A percentile compares a stretch with the other conserved stretches of the same genome.
Conservation (phyloP, 2,329 filamentous ascomycete genomes). For the Cercospora sp. region DNA sequence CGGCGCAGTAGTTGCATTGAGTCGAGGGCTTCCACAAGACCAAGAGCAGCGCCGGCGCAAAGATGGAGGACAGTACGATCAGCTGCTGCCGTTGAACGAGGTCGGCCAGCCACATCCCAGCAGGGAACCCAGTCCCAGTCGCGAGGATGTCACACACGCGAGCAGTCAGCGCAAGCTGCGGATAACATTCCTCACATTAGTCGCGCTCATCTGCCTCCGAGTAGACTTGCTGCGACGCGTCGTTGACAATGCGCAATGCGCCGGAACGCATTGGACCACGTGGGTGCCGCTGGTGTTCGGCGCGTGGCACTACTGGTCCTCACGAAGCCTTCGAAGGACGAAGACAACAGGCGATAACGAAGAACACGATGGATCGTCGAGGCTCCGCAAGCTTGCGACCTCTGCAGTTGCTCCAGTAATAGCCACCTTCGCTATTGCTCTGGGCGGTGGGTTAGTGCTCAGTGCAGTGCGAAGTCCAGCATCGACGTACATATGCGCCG, state of each 20-base stretch:
- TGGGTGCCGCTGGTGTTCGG: constrained; percentile 37
- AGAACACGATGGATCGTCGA: constrained; percentile 38
- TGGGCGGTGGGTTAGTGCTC: constrained; percentile 43
- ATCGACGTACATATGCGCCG: constrained; percentile 55
- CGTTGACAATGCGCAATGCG: constrained; percentile 48
- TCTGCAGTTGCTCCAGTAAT: constrained; percentile 42
- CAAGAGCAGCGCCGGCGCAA: constrained; percentile 15
- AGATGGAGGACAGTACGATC: constrained; percentile 32
- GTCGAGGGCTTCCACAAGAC: constrained; percentile 37
- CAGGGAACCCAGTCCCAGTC: constrained; percentile 29
- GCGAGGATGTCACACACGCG: constrained; percentile 27
- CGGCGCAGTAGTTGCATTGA: constrained; percentile 41
- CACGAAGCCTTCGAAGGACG: constrained; percentile 27
- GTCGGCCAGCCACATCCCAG: constrained; percentile 27
- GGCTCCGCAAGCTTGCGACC: constrained; percentile 36
- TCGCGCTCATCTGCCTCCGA: constrained; percentile 37
- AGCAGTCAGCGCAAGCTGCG: constrained; percentile 34
- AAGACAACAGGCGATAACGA: constrained; percentile 21
- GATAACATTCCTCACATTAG: constrained; percentile 33
- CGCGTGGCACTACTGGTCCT: constrained; percentile 32
- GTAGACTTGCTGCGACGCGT: constrained; percentile 46
- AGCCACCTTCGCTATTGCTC: constrained; percentile 42
- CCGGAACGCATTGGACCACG: constrained; percentile 33
- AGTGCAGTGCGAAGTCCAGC: constrained; percentile 41
- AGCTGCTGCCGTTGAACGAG: constrained; percentile 39